Conservation (phyloP, 345 rosid species). For the Eucalyptus virginea region DNA sequence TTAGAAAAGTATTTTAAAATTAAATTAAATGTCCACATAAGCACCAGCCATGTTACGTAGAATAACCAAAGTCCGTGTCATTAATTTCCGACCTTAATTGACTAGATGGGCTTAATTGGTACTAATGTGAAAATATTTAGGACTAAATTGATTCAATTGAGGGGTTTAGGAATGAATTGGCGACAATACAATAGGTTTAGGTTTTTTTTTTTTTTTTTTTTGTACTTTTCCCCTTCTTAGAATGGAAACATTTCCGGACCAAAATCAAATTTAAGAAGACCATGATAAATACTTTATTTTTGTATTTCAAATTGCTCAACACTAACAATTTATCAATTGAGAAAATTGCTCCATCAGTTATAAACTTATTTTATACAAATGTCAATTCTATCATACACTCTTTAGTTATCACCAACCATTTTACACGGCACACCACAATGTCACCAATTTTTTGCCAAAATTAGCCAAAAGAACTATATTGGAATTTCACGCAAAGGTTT, state of each 20-base stretch:
- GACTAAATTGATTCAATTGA: too few relatives aligned
- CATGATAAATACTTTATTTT: background rate
- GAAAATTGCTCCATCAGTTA: background rate
- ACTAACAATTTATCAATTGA: background rate
- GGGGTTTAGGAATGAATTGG: background rate
- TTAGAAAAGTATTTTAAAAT: too few relatives aligned
- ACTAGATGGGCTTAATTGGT: too few relatives aligned
- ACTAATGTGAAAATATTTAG: background rate
- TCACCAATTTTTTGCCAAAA: background rate
- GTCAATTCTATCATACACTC: background rate
- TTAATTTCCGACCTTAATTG: too few relatives aligned
- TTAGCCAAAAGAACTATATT: background rate
- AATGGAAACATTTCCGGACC: background rate
- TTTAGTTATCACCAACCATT: accelerated
- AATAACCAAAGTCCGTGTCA: background rate
- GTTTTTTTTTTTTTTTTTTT: too few relatives aligned
- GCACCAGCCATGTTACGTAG: accelerated
- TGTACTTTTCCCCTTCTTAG: background rate
- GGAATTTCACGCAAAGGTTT: background rate
- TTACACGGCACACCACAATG: accelerated
- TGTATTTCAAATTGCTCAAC: background rate
- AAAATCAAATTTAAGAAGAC: background rate
- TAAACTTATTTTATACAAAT: background rate
- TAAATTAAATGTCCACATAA: background rate
- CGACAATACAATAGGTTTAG: background rate